Evolutionary conservation across 495 filamentous ascomycete genomes (phyloP), one percentile per base, ranked within the genome.

Genomic region (Hypoxylon crocopeplum): DNA sequence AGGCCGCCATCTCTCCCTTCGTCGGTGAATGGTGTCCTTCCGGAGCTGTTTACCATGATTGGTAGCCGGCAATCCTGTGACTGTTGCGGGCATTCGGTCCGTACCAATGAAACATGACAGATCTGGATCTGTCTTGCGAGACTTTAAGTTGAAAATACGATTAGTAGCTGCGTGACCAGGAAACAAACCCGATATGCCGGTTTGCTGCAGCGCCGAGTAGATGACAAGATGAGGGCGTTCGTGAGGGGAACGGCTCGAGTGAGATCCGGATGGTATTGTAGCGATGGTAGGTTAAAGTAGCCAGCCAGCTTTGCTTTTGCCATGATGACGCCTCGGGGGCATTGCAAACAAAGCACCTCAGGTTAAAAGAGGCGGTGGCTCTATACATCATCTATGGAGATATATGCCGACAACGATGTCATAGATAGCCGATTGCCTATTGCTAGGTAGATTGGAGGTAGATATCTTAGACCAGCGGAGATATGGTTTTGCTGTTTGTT

Each of bases 61-160:
- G 53, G 53, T 19, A 32, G 19, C 10, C 21, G 25, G 37, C 11
- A 12, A 38, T 48, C 34, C 47, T 27, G 48, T 49, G 42, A 42
- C 17, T 55, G 45, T 32, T 11, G 33, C 41, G 45, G 44, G 48
- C 37, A 17, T 48, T 8, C 10, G 37, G 41, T 59, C 54, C 42
- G 52, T 40, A 55, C 60, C 48, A 64, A 58, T 59, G 33, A 39
- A 44, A 40, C 16, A 32, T 39, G 2, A 13, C 30, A 37, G 48
- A 37, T 59, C 44, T 44, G 49, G 38, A 59, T 64, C 53, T 64
- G 33, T 40, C 27, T 40, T 59, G 42, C 45, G 32, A 53, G 37
- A 38, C 48, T 7, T 54, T 21, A 17, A 49, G 21, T 13, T 29
- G 32, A 15, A 39, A 42, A 56, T 37, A 40, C 2, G 48, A 24